Percentiles rank a stretch among this genome's conserved stretches.
phyloP scores from a whole-genome alignment of 2,329 filamentous ascomycete species.

The Diaporthe sp. region DNA sequence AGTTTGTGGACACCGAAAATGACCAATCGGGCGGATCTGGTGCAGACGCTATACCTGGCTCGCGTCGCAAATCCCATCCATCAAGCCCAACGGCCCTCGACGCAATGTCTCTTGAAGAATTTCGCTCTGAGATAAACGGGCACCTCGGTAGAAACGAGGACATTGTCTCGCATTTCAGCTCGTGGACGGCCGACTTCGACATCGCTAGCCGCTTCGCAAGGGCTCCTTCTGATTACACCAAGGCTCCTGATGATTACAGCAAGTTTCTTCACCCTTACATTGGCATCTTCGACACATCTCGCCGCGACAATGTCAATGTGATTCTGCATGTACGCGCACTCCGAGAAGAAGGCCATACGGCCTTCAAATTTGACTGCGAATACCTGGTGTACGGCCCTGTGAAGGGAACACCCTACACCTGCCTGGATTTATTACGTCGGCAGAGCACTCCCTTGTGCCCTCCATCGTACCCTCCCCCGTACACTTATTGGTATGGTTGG shows the following conservation, averaged over 20 bases:
- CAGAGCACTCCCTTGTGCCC: not conserved
- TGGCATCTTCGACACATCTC: not conserved
- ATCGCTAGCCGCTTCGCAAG: not conserved
- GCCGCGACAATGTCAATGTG: not conserved
- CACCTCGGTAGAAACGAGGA: not conserved
- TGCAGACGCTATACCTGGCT: too few species aligned
- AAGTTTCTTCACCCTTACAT: not conserved
- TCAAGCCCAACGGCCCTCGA: not conserved
- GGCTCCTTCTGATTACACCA: too few species aligned
- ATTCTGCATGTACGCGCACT: not conserved
- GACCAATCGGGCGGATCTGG: not conserved
- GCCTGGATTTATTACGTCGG: not conserved
- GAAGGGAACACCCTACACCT: not conserved
- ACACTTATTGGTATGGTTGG: not conserved
- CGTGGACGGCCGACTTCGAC: not conserved
- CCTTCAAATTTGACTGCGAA: not conserved
- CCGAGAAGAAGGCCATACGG: not conserved
- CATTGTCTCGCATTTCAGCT: not conserved
- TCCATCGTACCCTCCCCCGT: not conserved
- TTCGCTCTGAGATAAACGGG: not conserved
- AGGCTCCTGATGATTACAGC: too few species aligned
- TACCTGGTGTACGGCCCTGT: constrained; percentile 4
- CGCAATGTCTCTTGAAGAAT: not conserved
- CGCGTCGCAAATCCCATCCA: not conserved
- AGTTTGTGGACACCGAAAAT: not conserved